Conservation (phyloP, 2,329 filamentous ascomycete species). For the Colletotrichum sojae region DNA sequence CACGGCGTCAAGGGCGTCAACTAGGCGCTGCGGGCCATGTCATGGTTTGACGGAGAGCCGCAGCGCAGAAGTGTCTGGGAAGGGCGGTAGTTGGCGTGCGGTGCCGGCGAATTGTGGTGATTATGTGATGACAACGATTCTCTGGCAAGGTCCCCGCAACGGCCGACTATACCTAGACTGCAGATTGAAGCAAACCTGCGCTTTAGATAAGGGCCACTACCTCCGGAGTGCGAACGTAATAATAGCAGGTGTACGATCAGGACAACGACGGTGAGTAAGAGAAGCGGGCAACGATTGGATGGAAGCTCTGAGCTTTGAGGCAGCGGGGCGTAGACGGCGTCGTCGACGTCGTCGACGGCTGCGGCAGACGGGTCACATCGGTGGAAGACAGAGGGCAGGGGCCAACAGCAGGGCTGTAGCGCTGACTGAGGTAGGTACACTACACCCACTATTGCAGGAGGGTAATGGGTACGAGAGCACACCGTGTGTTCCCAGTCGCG, state of each 20-base stretch:
- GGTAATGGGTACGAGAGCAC: too few species aligned
- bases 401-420: too few species aligned
- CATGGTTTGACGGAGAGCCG: slow-evolving; percentile 19
- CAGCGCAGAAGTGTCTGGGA: neutral
- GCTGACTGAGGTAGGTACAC: too few species aligned
- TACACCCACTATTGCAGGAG: too few species aligned
- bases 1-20: slow-evolving; percentile 23
- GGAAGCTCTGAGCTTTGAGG: slow-evolving; percentile 6
- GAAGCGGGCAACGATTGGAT: neutral
- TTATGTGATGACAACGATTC: neutral
- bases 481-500: too few species aligned
- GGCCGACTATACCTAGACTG: neutral
- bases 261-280: neutral
- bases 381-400: too few species aligned
- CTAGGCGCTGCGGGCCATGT: slow-evolving; percentile 34
- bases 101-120: slow-evolving; percentile 5
- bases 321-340: slow-evolving; percentile 3
- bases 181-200: too few species aligned
- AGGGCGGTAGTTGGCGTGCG: neutral
- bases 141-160: slow-evolving; percentile 4
- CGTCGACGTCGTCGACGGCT: neutral
- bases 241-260: too few species aligned
- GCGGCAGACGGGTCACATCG: too few species aligned
- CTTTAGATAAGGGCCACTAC: too few species aligned
- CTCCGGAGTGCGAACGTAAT: too few species aligned